phyloP scores from a whole-genome alignment of 169 alveolate species.

The Cryptosporidium ubiquitum region DNA sequence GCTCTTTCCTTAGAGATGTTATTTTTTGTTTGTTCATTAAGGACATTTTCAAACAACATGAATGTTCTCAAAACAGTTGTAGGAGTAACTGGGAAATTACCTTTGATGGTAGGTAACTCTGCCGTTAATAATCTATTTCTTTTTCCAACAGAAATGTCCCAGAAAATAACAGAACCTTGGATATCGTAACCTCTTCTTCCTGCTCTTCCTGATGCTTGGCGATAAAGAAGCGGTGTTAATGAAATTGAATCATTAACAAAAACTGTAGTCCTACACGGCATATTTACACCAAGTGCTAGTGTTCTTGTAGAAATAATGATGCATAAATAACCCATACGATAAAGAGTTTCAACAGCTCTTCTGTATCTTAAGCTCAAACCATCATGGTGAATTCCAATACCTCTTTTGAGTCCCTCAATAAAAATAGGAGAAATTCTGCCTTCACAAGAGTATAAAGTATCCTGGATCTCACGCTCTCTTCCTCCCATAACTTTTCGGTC shows the following conservation, averaged over 20 bases:
- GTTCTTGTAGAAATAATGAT: constrained; percentile 88
- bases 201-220: constrained; percentile 93
- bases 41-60: constrained; percentile 48
- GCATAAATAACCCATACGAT: constrained; percentile 85
- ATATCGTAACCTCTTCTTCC: constrained; percentile 93
- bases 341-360: constrained; percentile 85
- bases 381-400: constrained; percentile 92
- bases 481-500: constrained; percentile 80
- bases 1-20: constrained; percentile 63
- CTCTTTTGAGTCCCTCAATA: constrained; percentile 87
- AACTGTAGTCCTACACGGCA: constrained; percentile 90
- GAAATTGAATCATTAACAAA: constrained; percentile 87
- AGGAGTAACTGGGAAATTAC: constrained; percentile 75
- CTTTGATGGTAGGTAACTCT: constrained; percentile 83
- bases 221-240: constrained; percentile 88
- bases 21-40: constrained; percentile 39
- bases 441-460: constrained; percentile 60
- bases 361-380: constrained; percentile 83
- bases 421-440: constrained; percentile 73
- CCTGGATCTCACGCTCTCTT: constrained; percentile 75
- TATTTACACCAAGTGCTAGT: constrained; percentile 91
- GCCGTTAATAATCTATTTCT: constrained; percentile 82
- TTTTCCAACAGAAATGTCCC: constrained; percentile 88
- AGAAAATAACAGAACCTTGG: constrained; percentile 89
- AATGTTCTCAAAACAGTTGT: constrained; percentile 68